These are phyloP conservation scores for Colletotrichum gigasporum DNA, from an alignment of 2,329 filamentous ascomycete species.

Conservation along the genomic window DNA sequence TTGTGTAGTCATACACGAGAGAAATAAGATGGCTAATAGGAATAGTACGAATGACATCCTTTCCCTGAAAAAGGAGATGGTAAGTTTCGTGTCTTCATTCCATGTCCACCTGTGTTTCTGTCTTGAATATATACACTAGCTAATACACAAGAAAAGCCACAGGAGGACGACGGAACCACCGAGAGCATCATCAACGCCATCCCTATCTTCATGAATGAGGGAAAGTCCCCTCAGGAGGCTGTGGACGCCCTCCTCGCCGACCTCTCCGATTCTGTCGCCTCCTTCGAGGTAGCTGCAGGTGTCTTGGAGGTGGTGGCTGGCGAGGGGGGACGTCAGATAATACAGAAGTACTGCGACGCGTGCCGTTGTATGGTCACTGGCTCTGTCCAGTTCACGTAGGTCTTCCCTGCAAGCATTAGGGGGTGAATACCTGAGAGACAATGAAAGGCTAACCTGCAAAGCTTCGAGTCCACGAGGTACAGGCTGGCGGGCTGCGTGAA, in stretches of 20 bases:
- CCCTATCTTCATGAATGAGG: slow-evolving; percentile 36
- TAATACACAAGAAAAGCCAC: neutral
- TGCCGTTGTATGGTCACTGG: slow-evolving; percentile 42
- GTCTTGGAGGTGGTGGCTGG: slow-evolving; percentile 25
- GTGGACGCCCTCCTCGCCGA: slow-evolving; percentile 33
- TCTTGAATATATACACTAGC: neutral
- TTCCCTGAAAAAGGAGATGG: slow-evolving; percentile 45
- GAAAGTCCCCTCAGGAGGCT: slow-evolving; percentile 29
- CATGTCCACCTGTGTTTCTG: too few species aligned
- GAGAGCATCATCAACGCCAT: slow-evolving; percentile 42
- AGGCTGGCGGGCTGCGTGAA: slow-evolving; percentile 40
- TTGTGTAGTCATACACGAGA: neutral
- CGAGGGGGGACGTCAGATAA: neutral
- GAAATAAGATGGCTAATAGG: neutral
- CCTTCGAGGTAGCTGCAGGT: slow-evolving; percentile 37
- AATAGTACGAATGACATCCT: slow-evolving; percentile 40
- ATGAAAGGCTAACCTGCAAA: slow-evolving; percentile 33
- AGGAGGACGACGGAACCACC: slow-evolving; percentile 24
- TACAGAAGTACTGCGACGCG: slow-evolving; percentile 41
- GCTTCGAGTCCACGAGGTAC: slow-evolving; percentile 45
- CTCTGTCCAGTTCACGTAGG: slow-evolving; percentile 45
- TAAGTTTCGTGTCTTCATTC: neutral
- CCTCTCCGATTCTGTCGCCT: slow-evolving; percentile 34
- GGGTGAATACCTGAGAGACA: neutral
- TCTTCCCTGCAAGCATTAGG: neutral